Evolutionary conservation across 768 basidiomycete genomes (phyloP).

Genomic region (Clitopilus hobsonii): DNA sequence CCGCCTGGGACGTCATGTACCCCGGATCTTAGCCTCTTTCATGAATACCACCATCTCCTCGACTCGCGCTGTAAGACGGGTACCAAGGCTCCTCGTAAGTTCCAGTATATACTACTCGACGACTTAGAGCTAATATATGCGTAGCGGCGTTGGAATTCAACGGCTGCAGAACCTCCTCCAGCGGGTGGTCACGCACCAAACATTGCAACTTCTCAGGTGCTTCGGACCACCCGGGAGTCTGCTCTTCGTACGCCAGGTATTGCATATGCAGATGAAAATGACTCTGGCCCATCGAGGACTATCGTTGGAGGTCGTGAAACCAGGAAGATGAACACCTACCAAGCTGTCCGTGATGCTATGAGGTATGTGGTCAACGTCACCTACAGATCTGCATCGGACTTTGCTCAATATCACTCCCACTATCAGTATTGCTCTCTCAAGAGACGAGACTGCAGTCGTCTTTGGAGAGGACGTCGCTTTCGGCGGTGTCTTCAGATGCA

Average conservation of each 20-base stretch:
- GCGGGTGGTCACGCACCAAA: slow-evolving; percentile 75
- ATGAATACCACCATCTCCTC: slow-evolving; percentile 32
- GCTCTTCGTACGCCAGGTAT: slow-evolving; percentile 72
- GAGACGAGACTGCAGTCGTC: slow-evolving; percentile 83
- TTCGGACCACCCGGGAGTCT: slow-evolving; percentile 61
- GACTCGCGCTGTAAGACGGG: slow-evolving; percentile 15
- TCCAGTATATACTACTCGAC: not conserved
- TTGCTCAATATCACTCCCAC: not conserved
- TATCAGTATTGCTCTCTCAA: slow-evolving; percentile 69
- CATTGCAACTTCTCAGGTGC: slow-evolving; percentile 63
- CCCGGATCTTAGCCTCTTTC: slow-evolving; percentile 41
- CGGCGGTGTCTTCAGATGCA: slow-evolving; percentile 92
- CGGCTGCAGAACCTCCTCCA: slow-evolving; percentile 59
- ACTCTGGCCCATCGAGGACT: slow-evolving; percentile 31
- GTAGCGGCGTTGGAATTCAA: slow-evolving; percentile 47
- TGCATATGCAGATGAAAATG: slow-evolving; percentile 63
- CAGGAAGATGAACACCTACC: slow-evolving; percentile 93
- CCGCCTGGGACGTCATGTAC: slow-evolving; percentile 10
- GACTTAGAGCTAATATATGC: slow-evolving; percentile 4
- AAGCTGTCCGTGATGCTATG: slow-evolving; percentile 88
- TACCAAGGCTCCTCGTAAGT: slow-evolving; percentile 17
- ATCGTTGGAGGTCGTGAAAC: slow-evolving; percentile 78
- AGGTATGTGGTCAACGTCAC: slow-evolving; percentile 38
- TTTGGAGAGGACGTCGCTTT: slow-evolving; percentile 93
- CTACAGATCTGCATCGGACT: not conserved